Evolutionary conservation across 345 rosid genomes (phyloP), one percentile per base, ranked within the genome.

Genomic region (Linum lewisii): DNA sequence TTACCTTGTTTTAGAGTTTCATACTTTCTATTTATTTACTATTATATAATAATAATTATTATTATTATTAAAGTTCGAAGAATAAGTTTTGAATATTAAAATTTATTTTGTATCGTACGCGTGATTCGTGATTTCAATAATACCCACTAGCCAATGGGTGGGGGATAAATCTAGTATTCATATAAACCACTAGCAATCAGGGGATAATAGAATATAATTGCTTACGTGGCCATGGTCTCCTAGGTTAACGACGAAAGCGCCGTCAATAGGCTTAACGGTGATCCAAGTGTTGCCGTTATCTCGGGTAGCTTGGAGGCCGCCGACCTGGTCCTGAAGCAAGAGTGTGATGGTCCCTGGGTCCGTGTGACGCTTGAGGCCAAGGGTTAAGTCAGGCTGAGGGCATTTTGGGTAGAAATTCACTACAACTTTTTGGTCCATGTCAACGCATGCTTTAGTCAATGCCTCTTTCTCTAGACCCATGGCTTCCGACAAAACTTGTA

Each of bases 321-420:
- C 55, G 24, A 52, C 55, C 21, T 52, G 55, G 55, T 52, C 55
- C 24, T 52, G 55, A 23, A 18, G 55, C 55, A 52, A 52, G 3
- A 52, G 6, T 14, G 55, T 52, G 24, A 52, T 52, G 55, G 55
- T 52, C 7, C 55, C 55, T 2, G 55, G 55, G 14, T 52, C 55
- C 4, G 55, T 52, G 55, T 52, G 55, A 18, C 55, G 22, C 55
- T 52, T 52, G 23, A 52, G 24, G 11, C 55, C 55, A 14, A 52
- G 55, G 55, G 55, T 52, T 4, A 52, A 23, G 24, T 52, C 55
- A 21, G 55, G 55, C 24, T 52, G 55, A n/a, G 55, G 55, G 24
- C 55, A 52, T 23, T 52, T 52, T 11, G 55, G 55, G 55, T 52
- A 52, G 55, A 14, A 52, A 23, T 52, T 52, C 13, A 52, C 55